These are phyloP conservation scores for Apiospora pterosperma DNA, from an alignment of 2,329 filamentous ascomycete genomes.

Conservation along the genomic window DNA sequence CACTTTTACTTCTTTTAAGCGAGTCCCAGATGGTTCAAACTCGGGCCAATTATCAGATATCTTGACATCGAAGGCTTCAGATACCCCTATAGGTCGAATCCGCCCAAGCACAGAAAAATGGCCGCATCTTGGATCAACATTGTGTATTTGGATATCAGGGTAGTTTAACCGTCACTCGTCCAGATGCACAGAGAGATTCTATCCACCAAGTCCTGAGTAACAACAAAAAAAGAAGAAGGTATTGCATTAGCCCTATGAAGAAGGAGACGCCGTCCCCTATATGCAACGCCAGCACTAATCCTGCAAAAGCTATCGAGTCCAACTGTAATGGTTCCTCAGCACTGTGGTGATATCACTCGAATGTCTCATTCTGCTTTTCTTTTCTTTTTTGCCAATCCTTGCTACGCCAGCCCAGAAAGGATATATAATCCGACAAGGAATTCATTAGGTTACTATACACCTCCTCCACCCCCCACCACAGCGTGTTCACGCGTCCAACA, in stretches of 20 bases:
- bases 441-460: slow-evolving; percentile 3
- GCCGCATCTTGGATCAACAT: too few species aligned
- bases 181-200: not conserved
- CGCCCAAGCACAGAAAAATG: too few species aligned
- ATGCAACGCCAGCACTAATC: not conserved
- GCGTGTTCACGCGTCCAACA: not conserved
- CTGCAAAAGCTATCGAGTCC: not conserved
- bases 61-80: not conserved
- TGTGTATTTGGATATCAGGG: too few species aligned
- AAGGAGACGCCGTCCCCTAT: not conserved
- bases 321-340: not conserved
- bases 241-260: not conserved
- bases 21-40: not conserved
- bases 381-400: not conserved
- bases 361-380: not conserved
- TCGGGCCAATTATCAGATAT: not conserved
- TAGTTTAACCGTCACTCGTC: too few species aligned
- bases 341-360: not conserved
- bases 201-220: not conserved
- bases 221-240: not conserved
- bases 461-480: not conserved
- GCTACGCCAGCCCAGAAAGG: not conserved
- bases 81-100: too few species aligned
- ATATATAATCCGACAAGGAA: not conserved
- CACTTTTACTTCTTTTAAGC: not conserved